Evolutionary conservation across 2,329 filamentous ascomycete species (phyloP).

Genomic region (Pseudogymnoascus sp.): DNA sequence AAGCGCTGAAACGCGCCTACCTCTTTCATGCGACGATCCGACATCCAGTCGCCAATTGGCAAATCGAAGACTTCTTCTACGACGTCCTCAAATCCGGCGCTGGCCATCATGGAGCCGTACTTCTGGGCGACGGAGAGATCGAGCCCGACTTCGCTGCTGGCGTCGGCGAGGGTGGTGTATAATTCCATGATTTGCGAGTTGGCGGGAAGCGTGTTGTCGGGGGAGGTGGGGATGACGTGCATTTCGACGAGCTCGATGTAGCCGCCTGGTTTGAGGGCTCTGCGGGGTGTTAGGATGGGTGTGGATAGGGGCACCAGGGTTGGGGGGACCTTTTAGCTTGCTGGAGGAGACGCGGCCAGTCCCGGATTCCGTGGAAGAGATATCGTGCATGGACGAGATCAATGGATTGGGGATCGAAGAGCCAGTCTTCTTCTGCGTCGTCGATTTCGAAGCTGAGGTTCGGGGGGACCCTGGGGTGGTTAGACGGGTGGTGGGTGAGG

Average conservation of each 20-base stretch:
- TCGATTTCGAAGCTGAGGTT: constrained; percentile 44
- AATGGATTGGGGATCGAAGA: constrained; percentile 33
- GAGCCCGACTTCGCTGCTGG: not conserved
- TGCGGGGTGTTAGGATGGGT: constrained; percentile 7
- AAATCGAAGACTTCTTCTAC: constrained; percentile 38
- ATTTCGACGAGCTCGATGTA: constrained; percentile 40
- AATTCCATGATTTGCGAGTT: constrained; percentile 13
- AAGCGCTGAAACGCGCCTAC: constrained; percentile 28
- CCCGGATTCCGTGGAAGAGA: constrained; percentile 1
- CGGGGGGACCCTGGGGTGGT: constrained; percentile 32
- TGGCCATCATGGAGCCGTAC: constrained; percentile 29
- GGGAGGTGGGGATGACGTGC: constrained; percentile 31
- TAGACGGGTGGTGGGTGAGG: not conserved
- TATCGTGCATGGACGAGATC: constrained; percentile 41
- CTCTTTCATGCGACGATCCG: constrained; percentile 41
- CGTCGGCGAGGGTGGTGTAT: not conserved
- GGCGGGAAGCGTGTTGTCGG: constrained; percentile 33
- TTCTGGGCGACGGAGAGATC: constrained; percentile 7
- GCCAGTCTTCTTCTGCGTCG: constrained; percentile 42
- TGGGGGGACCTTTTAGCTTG: not conserved
- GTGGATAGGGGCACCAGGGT: not conserved
- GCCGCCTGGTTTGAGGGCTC: constrained; percentile 35
- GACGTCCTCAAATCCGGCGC: constrained; percentile 46
- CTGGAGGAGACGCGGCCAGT: not conserved
- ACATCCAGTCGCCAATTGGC: constrained; percentile 43